Evolutionary conservation across 2,329 filamentous ascomycete genomes (phyloP).

Genomic region (Leptoxyphium fumago): DNA sequence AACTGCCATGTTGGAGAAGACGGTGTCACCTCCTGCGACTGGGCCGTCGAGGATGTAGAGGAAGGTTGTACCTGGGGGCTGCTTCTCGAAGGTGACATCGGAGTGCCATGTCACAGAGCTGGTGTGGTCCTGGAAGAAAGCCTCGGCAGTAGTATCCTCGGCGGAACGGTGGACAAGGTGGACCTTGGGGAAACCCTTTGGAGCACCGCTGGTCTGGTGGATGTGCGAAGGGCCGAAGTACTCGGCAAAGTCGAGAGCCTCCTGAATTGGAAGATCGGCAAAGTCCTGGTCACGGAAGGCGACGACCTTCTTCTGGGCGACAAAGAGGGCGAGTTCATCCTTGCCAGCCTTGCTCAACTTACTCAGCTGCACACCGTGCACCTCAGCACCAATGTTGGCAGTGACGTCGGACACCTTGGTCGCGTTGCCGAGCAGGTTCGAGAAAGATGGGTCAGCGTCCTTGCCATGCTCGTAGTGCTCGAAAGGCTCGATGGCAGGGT

Average conservation of each 20-base stretch:
- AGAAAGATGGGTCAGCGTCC: slow-evolving; percentile 54
- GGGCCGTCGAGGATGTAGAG: slow-evolving; percentile 77
- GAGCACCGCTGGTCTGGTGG: slow-evolving; percentile 63
- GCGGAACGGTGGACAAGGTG: slow-evolving; percentile 66
- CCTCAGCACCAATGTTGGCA: slow-evolving; percentile 58
- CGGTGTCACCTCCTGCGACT: slow-evolving; percentile 65
- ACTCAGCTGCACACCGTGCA: slow-evolving; percentile 57
- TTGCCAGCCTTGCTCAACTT: slow-evolving; percentile 53
- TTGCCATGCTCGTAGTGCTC: slow-evolving; percentile 62
- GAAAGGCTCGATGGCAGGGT: slow-evolving; percentile 52
- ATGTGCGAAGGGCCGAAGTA: slow-evolving; percentile 76
- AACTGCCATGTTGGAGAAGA: slow-evolving; percentile 65
- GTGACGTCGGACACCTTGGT: slow-evolving; percentile 46
- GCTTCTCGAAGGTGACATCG: slow-evolving; percentile 74
- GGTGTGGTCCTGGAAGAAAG: slow-evolving; percentile 54
- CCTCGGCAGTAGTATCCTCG: slow-evolving; percentile 43
- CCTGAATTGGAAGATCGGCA: slow-evolving; percentile 49
- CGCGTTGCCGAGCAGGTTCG: slow-evolving; percentile 48
- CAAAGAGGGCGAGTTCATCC: slow-evolving; percentile 60
- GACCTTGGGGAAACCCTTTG: slow-evolving; percentile 57
- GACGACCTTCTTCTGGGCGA: slow-evolving; percentile 64
- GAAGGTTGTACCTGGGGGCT: slow-evolving; percentile 83
- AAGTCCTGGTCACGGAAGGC: slow-evolving; percentile 61
- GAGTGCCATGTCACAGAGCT: slow-evolving; percentile 81
- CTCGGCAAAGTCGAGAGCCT: slow-evolving; percentile 53